Evolutionary conservation across 2,329 filamentous ascomycete species (phyloP), one percentile per base, ranked within the genome.

Genomic region (Cucurbitaria berberidis): DNA sequence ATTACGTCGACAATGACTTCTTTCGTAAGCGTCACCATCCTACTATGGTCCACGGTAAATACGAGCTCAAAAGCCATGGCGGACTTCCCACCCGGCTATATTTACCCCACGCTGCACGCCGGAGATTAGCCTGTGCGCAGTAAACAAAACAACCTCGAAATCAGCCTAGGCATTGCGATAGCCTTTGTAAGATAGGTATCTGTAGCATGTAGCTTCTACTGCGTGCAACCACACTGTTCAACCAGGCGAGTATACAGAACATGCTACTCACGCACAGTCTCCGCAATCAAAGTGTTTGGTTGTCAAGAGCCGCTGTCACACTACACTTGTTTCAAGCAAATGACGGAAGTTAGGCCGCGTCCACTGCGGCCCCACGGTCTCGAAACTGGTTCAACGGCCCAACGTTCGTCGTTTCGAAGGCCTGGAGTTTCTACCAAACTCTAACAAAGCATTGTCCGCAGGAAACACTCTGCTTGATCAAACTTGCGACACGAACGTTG

Each of bases 321-420:
- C 53, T 59, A 48, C 53, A 16, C 48, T n/a, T 40, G 64, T 67
- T 67, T 67, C 64, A 66, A 41, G 57, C 59, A 62, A 47, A 66
- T 63, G 53, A 65, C 48, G 44, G 45, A 42, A 34, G 36, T 45
- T 24, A 21, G 13, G 19, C 24, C 18, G 42, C 32, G 34, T 27
- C 51, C 38, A 39, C 42, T 34, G 34, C 29, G 32, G 60, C 39
- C 55, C 53, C 53, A 55, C 45, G 50, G 45, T 39, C 43, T 57
- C 60, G 50, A 60, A 57, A 55, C 57, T 35, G 38, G 45, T 29
- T 35, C 38, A 45, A 42, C 34, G 35, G 21, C 16, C 36, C 36
- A 19, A 36, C 42, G 41, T 30, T 36, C 49, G 18, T 36, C 21
- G 50, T 55, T 55, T 51, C 53, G 54, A 51, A 38, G 36, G 49